A percentile compares a stretch with the other conserved stretches of the same genome.
Conservation (phyloP, 106 monocot species). For the Phalaenopsis equestris region DNA sequence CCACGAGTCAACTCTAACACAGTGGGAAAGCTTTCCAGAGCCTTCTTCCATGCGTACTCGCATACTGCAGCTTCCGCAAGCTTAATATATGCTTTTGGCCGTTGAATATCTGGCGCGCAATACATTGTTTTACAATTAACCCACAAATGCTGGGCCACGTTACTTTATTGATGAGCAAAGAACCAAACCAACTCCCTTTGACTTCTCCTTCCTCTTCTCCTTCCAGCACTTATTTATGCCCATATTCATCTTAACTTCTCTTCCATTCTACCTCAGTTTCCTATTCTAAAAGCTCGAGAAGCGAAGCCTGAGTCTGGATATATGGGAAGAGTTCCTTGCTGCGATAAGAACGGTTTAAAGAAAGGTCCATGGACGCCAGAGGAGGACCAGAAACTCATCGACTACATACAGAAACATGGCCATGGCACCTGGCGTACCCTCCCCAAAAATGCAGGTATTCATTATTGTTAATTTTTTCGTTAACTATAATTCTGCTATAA, state of each 20-base stretch:
- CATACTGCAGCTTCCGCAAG: too few species aligned
- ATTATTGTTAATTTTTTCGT: too few species aligned
- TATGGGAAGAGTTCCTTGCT: constrained; percentile 3
- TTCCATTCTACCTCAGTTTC: neutral
- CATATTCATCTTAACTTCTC: neutral
- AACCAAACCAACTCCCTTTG: neutral
- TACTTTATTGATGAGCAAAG: neutral
- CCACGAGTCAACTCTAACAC: too few species aligned
- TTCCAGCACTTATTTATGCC: neutral
- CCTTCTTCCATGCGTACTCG: too few species aligned
- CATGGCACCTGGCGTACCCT: constrained; percentile 3
- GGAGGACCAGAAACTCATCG: constrained; percentile 5
- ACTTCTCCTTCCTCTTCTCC: neutral
- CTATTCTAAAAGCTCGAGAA: neutral
- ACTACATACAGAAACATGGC: neutral
- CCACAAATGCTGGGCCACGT: neutral
- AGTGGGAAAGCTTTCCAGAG: too few species aligned
- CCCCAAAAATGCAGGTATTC: neutral
- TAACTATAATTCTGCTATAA: too few species aligned
- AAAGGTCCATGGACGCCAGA: constrained; percentile 1
- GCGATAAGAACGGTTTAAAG: constrained; percentile 4
- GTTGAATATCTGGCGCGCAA: too few species aligned
- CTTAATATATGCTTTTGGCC: too few species aligned
- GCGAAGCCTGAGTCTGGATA: too few species aligned
- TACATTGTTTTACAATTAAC: neutral